phyloP scores from a whole-genome alignment of 305 asterid genomes.

The Solanum hybrid region DNA sequence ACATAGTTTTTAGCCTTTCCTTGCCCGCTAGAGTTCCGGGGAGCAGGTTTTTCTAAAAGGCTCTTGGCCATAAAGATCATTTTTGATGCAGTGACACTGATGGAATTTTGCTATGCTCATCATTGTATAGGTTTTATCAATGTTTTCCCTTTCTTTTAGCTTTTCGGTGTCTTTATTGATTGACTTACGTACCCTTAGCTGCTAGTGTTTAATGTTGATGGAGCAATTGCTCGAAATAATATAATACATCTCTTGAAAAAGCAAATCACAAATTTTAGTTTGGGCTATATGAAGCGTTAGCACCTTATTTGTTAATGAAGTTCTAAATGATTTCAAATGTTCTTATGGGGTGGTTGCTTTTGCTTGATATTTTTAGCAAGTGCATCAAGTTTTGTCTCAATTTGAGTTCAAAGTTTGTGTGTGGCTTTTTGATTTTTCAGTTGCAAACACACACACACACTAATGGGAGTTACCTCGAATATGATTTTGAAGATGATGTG shows the following conservation, averaged over 20 bases:
- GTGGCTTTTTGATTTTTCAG: neutral
- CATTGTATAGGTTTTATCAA: slow-evolving; percentile 30
- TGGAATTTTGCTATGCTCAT: slow-evolving; percentile 27
- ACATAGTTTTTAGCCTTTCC: slow-evolving; percentile 24
- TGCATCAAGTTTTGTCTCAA: neutral
- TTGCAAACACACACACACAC: neutral
- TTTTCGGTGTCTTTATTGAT: slow-evolving; percentile 5
- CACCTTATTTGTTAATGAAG: neutral
- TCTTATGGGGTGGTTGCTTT: neutral
- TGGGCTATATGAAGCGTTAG: neutral
- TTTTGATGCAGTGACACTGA: neutral
- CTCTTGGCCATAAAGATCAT: slow-evolving; percentile 5
- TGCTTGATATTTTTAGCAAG: neutral
- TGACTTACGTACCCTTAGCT: slow-evolving; percentile 24
- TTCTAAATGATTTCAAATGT: neutral
- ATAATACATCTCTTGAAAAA: slow-evolving; percentile 13
- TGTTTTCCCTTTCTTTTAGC: slow-evolving; percentile 3
- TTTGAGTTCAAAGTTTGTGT: neutral
- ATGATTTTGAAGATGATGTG: neutral
- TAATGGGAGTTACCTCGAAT: neutral
- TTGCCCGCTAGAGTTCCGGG: neutral
- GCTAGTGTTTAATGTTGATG: slow-evolving; percentile 33
- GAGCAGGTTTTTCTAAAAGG: neutral
- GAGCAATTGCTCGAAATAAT: slow-evolving; percentile 31
- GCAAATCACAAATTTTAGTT: neutral